Evolutionary conservation across 2,329 filamentous ascomycete genomes (phyloP).

Genomic region (Diplodia mutila): DNA sequence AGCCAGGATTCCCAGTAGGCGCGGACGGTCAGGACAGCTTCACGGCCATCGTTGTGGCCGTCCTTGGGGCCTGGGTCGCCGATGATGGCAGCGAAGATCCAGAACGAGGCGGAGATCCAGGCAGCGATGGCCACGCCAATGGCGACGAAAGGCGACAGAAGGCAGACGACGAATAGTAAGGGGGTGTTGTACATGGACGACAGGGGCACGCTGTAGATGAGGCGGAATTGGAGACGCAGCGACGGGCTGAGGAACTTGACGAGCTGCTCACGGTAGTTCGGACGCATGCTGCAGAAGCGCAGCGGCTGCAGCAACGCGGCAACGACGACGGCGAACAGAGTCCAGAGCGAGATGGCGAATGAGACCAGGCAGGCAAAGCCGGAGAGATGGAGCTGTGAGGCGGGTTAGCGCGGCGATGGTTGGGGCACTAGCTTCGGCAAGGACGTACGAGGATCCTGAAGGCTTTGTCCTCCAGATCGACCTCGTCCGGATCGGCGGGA

Average conservation of each 20-base stretch:
- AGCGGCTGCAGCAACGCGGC: conserved; percentile 57
- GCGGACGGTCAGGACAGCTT: conserved; percentile 61
- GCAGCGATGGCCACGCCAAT: conserved; percentile 59
- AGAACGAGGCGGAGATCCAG: conserved; percentile 65
- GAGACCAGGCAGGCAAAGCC: conserved; percentile 60
- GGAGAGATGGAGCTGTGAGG: conserved; percentile 57
- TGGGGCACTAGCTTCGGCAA: not conserved
- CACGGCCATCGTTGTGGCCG: conserved; percentile 62
- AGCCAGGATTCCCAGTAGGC: conserved; percentile 66
- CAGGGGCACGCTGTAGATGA: conserved; percentile 51
- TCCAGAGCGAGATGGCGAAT: conserved; percentile 58
- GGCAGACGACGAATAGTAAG: conserved; percentile 56
- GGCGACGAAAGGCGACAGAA: conserved; percentile 61
- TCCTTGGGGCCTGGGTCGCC: conserved; percentile 63
- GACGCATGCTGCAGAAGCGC: conserved; percentile 56
- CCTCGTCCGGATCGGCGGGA: conserved; percentile 40
- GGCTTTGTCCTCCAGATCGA: conserved; percentile 49
- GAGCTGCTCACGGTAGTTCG: conserved; percentile 54
- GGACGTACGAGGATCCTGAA: conserved; percentile 47
- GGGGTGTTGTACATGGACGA: conserved; percentile 39
- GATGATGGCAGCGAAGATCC: conserved; percentile 63
- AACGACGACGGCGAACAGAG: conserved; percentile 52
- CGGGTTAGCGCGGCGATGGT: not conserved
- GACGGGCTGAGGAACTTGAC: conserved; percentile 58
- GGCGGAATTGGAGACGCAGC: conserved; percentile 55